Percentiles rank a stretch among this genome's conserved stretches.
These are phyloP conservation scores for Ramalina peruviana DNA, from an alignment of 495 filamentous ascomycete genomes.

Conservation along the genomic window DNA sequence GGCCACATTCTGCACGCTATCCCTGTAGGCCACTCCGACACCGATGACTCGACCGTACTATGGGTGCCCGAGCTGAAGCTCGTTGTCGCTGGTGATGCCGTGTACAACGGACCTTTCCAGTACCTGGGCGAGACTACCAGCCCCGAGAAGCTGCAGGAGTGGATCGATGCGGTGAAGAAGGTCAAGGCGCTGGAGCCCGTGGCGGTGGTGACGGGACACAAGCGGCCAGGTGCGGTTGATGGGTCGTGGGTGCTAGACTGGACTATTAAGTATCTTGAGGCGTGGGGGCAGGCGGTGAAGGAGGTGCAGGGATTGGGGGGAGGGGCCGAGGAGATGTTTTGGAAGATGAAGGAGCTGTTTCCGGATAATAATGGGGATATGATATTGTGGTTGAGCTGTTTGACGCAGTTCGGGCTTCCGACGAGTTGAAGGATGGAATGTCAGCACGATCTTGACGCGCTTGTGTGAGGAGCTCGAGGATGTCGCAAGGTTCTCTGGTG, in stretches of 20 bases:
- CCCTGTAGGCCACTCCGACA: conserved; percentile 21
- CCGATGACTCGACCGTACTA: conserved; percentile 19
- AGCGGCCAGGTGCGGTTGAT: conserved; percentile 15
- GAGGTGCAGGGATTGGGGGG: conserved; percentile 2
- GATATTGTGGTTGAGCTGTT: conserved; percentile 13
- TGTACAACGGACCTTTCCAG: conserved; percentile 26
- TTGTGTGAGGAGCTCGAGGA: too few species aligned
- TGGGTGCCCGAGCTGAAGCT: conserved; percentile 20
- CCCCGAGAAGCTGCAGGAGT: conserved; percentile 15
- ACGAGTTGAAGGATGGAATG: neutral
- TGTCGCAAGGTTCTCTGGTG: too few species aligned
- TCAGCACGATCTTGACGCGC: too few species aligned
- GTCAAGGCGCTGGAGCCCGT: conserved; percentile 19
- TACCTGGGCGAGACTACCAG: conserved; percentile 21
- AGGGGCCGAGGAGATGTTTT: conserved; percentile 11
- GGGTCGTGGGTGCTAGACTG: conserved; percentile 15
- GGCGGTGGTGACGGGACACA: conserved; percentile 23
- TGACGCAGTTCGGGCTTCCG: conserved; percentile 7
- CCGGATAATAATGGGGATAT: conserved; percentile 13
- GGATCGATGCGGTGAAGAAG: conserved; percentile 22
- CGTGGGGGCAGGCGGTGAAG: neutral
- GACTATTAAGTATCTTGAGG: conserved; percentile 19
- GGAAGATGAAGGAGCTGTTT: conserved; percentile 7
- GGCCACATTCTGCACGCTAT: conserved; percentile 18
- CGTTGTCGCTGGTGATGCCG: conserved; percentile 21